Evolutionary conservation across 2,329 filamentous ascomycete species (phyloP), one percentile per base, ranked within the genome.

Genomic region (Helicocarpus griseus): DNA sequence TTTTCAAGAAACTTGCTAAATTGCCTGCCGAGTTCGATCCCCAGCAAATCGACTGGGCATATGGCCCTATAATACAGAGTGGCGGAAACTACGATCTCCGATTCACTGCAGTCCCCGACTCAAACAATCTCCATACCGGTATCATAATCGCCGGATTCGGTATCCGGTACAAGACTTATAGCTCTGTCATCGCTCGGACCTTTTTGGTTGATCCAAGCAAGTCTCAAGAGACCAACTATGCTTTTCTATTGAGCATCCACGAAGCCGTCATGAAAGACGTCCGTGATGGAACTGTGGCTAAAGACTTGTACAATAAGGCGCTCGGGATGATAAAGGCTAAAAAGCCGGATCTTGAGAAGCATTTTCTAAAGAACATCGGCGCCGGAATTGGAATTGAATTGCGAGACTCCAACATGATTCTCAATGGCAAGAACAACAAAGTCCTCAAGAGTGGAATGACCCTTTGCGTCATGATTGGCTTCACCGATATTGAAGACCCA

Each of bases 131-230:
- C 19, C 89, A 96, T 65, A 84, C 91, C 0, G 94, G 93, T 36
- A 89, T 96, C 61, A 98, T 98, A 61, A 82, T 98, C 60, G 87
- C 89, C 5, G 88, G 87, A 1, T 82, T 98, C 70, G 93, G 93
- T 49, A 78, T 98, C 56, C 82, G 93, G 58, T 98, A 98, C 73
- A 93, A 93, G 71, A 94, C 89, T 1, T 98, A 98, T 70, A 90
- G 87, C 65, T 95, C 90, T 2, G 81, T 89, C 54, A 89, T 98
- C 59, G 89, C 87, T 11, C 84, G 93, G 58, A 97, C 94, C 6
- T 98, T 95, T 68, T 78, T 98, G 55, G 91, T 98, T 44, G 94
- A 97, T 61, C 94, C 94, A 14, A 96, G 93, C 72, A 97, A 96
- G 70, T 82, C 87, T 0, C 93, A 98, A 66, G 93, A 97, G 70